Evolutionary conservation across 129 eudicot genomes (phyloP), one percentile per base, ranked within the genome.

Genomic region (Ambrosia artemisiifolia): DNA sequence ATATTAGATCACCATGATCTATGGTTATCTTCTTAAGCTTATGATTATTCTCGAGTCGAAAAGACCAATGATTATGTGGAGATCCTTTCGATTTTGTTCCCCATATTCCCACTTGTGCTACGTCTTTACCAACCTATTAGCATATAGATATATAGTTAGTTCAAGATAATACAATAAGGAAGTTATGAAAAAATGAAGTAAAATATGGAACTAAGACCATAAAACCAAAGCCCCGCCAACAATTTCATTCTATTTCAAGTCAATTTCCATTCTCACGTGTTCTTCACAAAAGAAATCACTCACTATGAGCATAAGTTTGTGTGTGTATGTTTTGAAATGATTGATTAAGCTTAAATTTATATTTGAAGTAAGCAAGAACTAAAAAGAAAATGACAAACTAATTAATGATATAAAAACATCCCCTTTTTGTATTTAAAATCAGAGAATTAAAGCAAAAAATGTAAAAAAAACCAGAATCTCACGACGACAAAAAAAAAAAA

Each of bases 41-140:
- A n/a, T 64, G 78, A 49, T 64, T 63, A 35, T 51, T 74, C 53
- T 64, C 18, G 28, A 74, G 71, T 64, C 40, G 71, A 43, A 74
- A 74, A 20, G 71, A 50, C 78, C 78, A 74, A 0, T n/a, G 65
- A 51, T 74, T 74, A 3, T 50, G 44, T 3, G 36, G 64, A 50
- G 78, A 74, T 36, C 72, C 78, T 74, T 74, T 36, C 0, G 42
- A 49, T 64, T 48, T 49, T 50, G 44, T 35, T 12, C 78, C 78
- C 78, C 78, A 74, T 63, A 74, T 74, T 64, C 78, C 71, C 12
- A 74, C 78, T 74, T 51, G 43, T 36, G 71, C 78, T 8, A 74
- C 65, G 35, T 74, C 72, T 74, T 64, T 74, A 50, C 51, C 50
- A 50, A 63, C 71, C 71, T 63, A 13, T 6, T 38, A 74, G 54